Conservation (phyloP, 1,284 basidiomycete genomes). For the Apiotrichum gamsii region DNA sequence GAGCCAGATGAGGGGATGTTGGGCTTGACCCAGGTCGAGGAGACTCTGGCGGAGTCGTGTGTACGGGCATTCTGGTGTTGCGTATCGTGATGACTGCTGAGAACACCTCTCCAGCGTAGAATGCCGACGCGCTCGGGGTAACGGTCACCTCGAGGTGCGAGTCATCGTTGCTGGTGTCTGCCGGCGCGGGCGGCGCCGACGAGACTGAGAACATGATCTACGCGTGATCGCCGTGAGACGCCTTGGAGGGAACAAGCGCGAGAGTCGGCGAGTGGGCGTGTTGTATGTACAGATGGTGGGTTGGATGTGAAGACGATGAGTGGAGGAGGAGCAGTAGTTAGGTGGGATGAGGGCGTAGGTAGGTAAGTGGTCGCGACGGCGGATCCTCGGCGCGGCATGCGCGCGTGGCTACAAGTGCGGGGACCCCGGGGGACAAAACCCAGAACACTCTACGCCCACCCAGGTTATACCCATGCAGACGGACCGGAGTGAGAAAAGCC, state of each 20-base stretch:
- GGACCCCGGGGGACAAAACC: no score
- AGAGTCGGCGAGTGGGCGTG: no score
- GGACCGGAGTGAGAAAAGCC: no score
- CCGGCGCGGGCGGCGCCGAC: slow-evolving; percentile 3
- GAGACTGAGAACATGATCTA: slow-evolving; percentile 11
- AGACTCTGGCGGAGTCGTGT: neutral
- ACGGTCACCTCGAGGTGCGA: slow-evolving; percentile 49
- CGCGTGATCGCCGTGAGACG: neutral
- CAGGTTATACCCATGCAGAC: no score
- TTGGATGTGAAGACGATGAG: neutral
- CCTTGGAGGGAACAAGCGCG: neutral
- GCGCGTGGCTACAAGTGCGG: no score
- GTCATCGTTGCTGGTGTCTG: slow-evolving; percentile 20
- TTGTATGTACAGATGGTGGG: neutral
- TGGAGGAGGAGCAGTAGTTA: no score
- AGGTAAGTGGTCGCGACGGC: no score
- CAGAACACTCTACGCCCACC: no score
- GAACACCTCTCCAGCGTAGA: slow-evolving; percentile 86
- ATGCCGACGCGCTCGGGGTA: slow-evolving; percentile 74
- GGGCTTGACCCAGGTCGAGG: neutral
- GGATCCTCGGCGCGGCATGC: no score
- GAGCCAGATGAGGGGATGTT: no score
- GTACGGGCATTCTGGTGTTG: slow-evolving; percentile 55
- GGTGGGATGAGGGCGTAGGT: no score
- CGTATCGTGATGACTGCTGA: slow-evolving; percentile 78